Percentiles rank a stretch among this genome's conserved stretches.
phyloP scores from a whole-genome alignment of 352 stramenopile species.

The Phytophthora constricta region DNA sequence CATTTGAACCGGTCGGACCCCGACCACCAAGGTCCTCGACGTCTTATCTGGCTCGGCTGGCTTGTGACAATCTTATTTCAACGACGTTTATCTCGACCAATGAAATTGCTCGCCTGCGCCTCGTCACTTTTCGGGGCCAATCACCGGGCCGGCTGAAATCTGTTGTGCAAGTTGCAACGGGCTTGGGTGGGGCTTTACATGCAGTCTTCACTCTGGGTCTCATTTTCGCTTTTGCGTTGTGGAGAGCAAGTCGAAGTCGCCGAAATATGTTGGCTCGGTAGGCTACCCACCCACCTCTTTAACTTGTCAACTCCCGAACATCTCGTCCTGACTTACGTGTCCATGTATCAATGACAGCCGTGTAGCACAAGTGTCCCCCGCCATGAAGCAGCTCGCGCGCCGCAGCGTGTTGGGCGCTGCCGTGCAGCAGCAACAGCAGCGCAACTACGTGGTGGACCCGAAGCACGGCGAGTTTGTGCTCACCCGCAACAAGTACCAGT shows the following conservation, averaged over 20 bases:
- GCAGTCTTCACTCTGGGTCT: no score
- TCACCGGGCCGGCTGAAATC: no score
- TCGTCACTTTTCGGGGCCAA: no score
- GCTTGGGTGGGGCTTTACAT: no score
- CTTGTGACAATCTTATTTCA: no score
- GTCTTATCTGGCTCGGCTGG: no score
- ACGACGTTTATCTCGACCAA: no score
- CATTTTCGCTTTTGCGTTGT: neutral
- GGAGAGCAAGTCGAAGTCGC: neutral
- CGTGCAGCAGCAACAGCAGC: conserved; percentile 26
- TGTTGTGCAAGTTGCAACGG: no score
- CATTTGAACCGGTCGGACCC: no score
- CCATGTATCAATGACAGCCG: neutral
- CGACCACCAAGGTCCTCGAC: no score
- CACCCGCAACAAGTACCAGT: conserved; percentile 79
- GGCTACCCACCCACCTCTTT: neutral
- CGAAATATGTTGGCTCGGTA: conserved; percentile 1
- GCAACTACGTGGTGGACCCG: conserved; percentile 50
- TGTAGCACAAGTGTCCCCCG: no score
- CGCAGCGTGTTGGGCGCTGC: conserved; percentile 8
- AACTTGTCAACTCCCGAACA: neutral
- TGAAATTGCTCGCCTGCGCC: no score
- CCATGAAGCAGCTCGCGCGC: conserved; percentile 12
- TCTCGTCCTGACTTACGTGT: neutral
- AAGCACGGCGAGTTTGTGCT: conserved; percentile 40